phyloP scores from a whole-genome alignment of 164 flowering plant genomes.

The Euptelea pleiosperma region DNA sequence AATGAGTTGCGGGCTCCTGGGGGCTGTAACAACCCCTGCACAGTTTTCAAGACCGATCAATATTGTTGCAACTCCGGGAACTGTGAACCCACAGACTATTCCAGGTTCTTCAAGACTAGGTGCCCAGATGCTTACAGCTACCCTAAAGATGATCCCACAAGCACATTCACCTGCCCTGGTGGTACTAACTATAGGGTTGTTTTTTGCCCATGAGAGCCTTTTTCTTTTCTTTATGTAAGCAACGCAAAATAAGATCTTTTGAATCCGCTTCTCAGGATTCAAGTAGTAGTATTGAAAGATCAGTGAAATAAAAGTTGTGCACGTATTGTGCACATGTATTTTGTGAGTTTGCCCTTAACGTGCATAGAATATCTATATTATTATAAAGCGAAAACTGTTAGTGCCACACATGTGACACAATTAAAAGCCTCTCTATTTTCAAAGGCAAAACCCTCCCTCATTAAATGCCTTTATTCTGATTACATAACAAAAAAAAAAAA shows the following conservation, averaged over 20 bases:
- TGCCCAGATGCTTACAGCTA: slow-evolving; percentile 9
- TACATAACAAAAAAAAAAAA: too few relatives aligned
- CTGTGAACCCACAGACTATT: slow-evolving; percentile 4
- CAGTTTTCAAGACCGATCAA: slow-evolving; percentile 1
- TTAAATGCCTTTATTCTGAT: too few relatives aligned
- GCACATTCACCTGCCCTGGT: background rate
- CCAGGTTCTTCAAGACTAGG: slow-evolving; percentile 9
- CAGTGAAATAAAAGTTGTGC: too few relatives aligned
- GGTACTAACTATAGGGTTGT: slow-evolving; percentile 5
- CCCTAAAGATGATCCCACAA: slow-evolving; percentile 5
- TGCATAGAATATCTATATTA: too few relatives aligned
- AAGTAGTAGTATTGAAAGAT: too few relatives aligned
- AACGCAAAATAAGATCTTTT: background rate
- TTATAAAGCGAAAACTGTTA: too few relatives aligned
- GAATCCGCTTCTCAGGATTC: background rate
- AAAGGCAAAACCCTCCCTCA: too few relatives aligned
- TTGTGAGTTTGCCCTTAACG: too few relatives aligned
- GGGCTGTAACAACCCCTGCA: slow-evolving; percentile 10
- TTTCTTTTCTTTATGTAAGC: background rate
- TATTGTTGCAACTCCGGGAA: slow-evolving; percentile 2
- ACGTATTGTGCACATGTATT: too few relatives aligned
- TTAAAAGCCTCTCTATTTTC: too few relatives aligned
- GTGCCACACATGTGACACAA: too few relatives aligned
- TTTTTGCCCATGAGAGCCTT: slow-evolving; percentile 4
- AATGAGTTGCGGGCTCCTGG: slow-evolving; percentile 1